A percentile compares a stretch with the other conserved stretches of the same genome.
phyloP scores from a whole-genome alignment of 441 rosid genomes.

The Cnidoscolus chayamansa region DNA sequence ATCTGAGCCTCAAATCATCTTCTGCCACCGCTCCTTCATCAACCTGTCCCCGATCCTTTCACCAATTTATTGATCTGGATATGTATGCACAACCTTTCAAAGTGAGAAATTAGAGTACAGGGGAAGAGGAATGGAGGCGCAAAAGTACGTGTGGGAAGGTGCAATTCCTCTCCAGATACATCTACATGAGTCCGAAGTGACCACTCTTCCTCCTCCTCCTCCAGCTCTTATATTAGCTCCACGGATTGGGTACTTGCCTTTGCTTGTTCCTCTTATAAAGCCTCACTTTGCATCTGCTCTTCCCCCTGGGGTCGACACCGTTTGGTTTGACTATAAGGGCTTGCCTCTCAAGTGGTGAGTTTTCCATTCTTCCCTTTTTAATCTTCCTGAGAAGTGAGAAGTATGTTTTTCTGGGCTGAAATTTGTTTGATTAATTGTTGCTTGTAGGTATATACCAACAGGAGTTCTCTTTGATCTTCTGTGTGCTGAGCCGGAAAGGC shows the following conservation, averaged over 20 bases:
- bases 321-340: slow-evolving; percentile 91
- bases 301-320: slow-evolving; percentile 80
- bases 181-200: slow-evolving; percentile 83
- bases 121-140: slow-evolving; percentile 40
- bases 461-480: slow-evolving; percentile 92
- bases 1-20: neutral
- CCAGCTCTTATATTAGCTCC: slow-evolving; percentile 75
- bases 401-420: neutral
- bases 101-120: neutral
- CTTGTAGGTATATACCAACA: slow-evolving; percentile 76
- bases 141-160: slow-evolving; percentile 79
- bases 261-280: slow-evolving; percentile 56
- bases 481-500: slow-evolving; percentile 78
- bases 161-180: slow-evolving; percentile 83
- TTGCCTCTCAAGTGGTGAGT: slow-evolving; percentile 82
- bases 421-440: neutral
- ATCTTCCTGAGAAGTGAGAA: neutral
- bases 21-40: neutral
- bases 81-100: neutral
- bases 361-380: neutral
- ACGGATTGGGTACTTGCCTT: slow-evolving; percentile 75
- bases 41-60: neutral
- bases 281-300: slow-evolving; percentile 79
- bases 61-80: neutral
- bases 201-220: slow-evolving; percentile 80